Evolutionary conservation across 495 filamentous ascomycete genomes (phyloP).

Genomic region (Podospora appendiculata): DNA sequence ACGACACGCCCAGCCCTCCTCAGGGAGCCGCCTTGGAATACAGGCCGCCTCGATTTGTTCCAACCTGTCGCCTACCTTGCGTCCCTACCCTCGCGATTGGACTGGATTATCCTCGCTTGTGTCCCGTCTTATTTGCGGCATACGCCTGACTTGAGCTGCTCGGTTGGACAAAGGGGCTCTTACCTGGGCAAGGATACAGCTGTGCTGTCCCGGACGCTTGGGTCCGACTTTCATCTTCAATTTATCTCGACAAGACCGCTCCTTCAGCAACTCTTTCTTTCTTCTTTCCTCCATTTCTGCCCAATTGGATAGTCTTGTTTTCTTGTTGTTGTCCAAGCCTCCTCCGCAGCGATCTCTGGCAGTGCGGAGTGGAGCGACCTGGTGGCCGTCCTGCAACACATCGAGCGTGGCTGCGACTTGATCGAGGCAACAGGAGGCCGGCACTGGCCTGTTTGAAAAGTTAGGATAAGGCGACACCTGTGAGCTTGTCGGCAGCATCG

Average conservation of each 20-base stretch:
- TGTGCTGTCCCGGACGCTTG: constrained; percentile 23
- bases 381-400: constrained; percentile 13
- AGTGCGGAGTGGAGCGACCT: constrained; percentile 6
- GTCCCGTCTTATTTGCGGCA: background rate
- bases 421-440: constrained; percentile 11
- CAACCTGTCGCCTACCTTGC: too few species aligned
- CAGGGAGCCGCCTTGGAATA: background rate
- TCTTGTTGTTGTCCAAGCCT: background rate
- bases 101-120: background rate
- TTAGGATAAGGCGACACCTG: background rate
- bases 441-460: constrained; percentile 5
- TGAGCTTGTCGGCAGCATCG: constrained; percentile 6
- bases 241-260: constrained; percentile 2
- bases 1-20: background rate
- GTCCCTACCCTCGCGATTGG: background rate
- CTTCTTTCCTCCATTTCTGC: background rate
- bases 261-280: background rate
- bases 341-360: constrained; percentile 6
- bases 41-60: background rate
- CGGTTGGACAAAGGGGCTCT: background rate
- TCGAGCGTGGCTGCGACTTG: constrained; percentile 14
- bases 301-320: background rate
- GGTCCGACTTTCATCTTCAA: constrained; percentile 1
- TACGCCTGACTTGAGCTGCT: background rate
- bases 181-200: constrained; percentile 23